Conservation (phyloP, 106 monocot species). For the Dendrobium nobile region DNA sequence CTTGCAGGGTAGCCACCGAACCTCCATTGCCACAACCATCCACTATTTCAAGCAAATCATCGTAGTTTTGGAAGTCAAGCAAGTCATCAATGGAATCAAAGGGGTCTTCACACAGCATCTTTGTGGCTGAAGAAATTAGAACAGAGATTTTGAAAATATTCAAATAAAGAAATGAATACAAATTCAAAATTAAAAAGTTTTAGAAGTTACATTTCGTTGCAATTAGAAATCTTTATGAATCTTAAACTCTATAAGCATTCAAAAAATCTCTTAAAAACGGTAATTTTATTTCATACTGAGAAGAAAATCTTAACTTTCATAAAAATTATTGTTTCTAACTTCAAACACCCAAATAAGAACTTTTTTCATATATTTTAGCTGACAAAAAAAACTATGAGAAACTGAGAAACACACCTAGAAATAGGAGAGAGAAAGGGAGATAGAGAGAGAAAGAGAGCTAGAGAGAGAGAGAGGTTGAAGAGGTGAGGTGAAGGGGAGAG, state of each 20-base stretch:
- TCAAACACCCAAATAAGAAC: too few relatives aligned
- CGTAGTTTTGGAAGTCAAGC: constrained; percentile 6
- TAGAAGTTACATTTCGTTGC: too few relatives aligned
- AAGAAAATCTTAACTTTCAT: too few relatives aligned
- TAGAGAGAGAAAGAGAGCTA: background rate
- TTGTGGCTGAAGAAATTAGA: background rate
- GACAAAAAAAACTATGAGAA: too few relatives aligned
- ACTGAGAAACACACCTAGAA: background rate
- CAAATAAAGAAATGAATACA: background rate
- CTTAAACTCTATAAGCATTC: too few relatives aligned
- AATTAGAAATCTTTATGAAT: too few relatives aligned
- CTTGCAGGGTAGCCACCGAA: background rate
- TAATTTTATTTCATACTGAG: too few relatives aligned
- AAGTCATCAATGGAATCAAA: constrained; percentile 16
- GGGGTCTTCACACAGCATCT: background rate
- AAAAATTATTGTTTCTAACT: too few relatives aligned
- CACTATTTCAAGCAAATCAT: background rate
- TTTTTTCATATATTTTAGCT: too few relatives aligned
- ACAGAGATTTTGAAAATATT: background rate
- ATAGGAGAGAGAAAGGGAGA: background rate
- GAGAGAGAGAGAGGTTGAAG: background rate
- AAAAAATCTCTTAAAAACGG: too few relatives aligned
- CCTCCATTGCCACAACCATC: background rate
- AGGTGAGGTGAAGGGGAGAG: too few relatives aligned
- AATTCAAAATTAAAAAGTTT: too few relatives aligned